Evolutionary conservation across 2,329 filamentous ascomycete genomes (phyloP).

Genomic region (Botrytis tulipae): DNA sequence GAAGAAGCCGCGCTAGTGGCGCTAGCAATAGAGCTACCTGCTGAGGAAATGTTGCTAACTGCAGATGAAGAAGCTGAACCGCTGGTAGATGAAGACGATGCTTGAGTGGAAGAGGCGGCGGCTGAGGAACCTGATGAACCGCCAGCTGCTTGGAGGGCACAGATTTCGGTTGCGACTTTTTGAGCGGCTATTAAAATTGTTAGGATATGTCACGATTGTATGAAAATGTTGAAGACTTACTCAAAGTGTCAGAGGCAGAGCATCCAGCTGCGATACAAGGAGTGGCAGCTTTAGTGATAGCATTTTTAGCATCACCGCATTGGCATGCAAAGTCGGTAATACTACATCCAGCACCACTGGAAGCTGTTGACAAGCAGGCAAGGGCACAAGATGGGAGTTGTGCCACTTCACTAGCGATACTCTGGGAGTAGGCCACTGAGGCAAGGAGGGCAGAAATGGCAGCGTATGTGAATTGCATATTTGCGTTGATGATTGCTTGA

Average conservation of each 20-base stretch:
- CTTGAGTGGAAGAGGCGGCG: not conserved
- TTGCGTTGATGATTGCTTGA: constrained; percentile 14
- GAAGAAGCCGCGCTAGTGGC: not conserved
- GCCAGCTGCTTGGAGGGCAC: not conserved
- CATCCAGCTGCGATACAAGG: constrained; percentile 32
- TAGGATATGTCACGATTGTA: not conserved
- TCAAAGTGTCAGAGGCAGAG: constrained; percentile 26
- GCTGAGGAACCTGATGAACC: not conserved
- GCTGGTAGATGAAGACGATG: constrained; percentile 19
- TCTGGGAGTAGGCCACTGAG: constrained; percentile 28
- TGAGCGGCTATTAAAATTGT: not conserved
- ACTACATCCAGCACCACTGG: constrained; percentile 26
- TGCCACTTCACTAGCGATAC: constrained; percentile 23
- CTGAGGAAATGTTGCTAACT: not conserved
- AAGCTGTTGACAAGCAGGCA: constrained; percentile 28
- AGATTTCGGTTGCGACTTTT: constrained; percentile 7
- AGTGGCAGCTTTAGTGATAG: constrained; percentile 27
- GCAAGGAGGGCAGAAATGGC: constrained; percentile 23
- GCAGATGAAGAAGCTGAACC: not conserved
- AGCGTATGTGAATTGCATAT: constrained; percentile 27
- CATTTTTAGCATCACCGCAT: constrained; percentile 26
- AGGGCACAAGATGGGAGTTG: constrained; percentile 31
- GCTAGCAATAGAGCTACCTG: constrained; percentile 7
- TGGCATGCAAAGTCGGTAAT: constrained; percentile 30
- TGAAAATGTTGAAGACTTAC: constrained; percentile 24